These are phyloP conservation scores for Xylaria sp. DNA, from an alignment of 2,329 filamentous ascomycete genomes.

Conservation along the genomic window DNA sequence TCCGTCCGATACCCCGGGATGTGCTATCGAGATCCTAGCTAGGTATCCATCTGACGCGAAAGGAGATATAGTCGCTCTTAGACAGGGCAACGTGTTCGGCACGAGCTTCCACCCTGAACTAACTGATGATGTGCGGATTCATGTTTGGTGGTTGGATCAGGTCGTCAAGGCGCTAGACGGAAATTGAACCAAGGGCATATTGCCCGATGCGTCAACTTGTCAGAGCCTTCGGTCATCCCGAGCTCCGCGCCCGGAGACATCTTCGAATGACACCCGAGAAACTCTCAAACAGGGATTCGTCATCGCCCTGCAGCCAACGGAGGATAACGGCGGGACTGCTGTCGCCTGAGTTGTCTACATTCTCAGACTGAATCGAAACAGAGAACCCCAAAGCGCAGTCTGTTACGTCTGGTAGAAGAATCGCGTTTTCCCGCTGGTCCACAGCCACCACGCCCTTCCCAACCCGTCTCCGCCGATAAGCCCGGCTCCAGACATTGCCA, in stretches of 20 bases:
- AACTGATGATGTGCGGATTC: constrained; percentile 87
- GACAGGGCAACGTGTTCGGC: constrained; percentile 90
- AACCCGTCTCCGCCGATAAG: constrained; percentile 72
- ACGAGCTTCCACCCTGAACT: constrained; percentile 97
- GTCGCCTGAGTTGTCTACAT: constrained; percentile 48
- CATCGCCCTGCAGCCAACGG: constrained; percentile 80
- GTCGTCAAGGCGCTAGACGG: constrained; percentile 56
- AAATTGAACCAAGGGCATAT: constrained; percentile 6
- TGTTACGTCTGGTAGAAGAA: constrained; percentile 43
- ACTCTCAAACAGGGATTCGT: constrained; percentile 83
- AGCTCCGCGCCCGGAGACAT: constrained; percentile 25
- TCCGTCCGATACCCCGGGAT: constrained; percentile 35
- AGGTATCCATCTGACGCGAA: constrained; percentile 59
- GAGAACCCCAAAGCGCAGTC: constrained; percentile 68
- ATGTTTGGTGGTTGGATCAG: constrained; percentile 90
- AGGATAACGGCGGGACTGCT: constrained; percentile 62
- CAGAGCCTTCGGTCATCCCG: neutral
- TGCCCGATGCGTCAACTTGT: neutral
- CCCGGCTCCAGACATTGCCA: constrained; percentile 82
- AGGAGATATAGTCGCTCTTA: constrained; percentile 85
- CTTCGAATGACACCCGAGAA: constrained; percentile 74
- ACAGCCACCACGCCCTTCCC: constrained; percentile 45
- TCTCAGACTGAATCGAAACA: constrained; percentile 59
- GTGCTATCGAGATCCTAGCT: constrained; percentile 62
- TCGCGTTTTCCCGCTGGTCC: constrained; percentile 35